phyloP scores from a whole-genome alignment of 805 yeast species.

The Saturnispora serradocipensis region DNA sequence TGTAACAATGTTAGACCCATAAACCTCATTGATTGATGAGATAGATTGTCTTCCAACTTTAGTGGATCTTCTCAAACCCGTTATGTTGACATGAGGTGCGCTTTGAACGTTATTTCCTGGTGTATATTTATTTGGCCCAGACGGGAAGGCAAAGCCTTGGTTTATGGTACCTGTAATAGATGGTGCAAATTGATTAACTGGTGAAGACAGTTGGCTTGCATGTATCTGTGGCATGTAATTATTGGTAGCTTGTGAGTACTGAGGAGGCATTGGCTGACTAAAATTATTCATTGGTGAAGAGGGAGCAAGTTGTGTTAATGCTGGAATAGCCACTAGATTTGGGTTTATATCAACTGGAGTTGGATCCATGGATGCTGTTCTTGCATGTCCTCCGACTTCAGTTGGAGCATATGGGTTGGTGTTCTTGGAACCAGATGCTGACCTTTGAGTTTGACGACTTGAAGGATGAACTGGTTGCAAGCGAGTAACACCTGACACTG shows the following conservation, averaged over 20 bases:
- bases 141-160: neutral
- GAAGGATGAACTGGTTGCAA: neutral
- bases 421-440: conserved; percentile 1
- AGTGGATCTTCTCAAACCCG: conserved; percentile 3
- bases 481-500: neutral
- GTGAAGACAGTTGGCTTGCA: neutral
- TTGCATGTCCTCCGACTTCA: conserved; percentile 24
- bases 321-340: conserved; percentile 25
- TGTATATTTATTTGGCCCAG: conserved; percentile 1
- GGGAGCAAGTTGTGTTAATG: conserved; percentile 13
- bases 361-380: conserved; percentile 17
- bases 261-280: neutral
- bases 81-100: neutral
- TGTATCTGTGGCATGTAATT: neutral
- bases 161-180: neutral
- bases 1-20: conserved; percentile 13
- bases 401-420: conserved; percentile 28
- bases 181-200: neutral
- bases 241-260: neutral
- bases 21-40: conserved; percentile 14
- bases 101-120: neutral
- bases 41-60: conserved; percentile 5
- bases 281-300: neutral
- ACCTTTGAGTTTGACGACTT: neutral
- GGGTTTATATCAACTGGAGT: conserved; percentile 19